Evolutionary conservation across 2,329 filamentous ascomycete genomes (phyloP), one percentile per base, ranked within the genome.

Genomic region (Neoscytalidium dimidiatum): DNA sequence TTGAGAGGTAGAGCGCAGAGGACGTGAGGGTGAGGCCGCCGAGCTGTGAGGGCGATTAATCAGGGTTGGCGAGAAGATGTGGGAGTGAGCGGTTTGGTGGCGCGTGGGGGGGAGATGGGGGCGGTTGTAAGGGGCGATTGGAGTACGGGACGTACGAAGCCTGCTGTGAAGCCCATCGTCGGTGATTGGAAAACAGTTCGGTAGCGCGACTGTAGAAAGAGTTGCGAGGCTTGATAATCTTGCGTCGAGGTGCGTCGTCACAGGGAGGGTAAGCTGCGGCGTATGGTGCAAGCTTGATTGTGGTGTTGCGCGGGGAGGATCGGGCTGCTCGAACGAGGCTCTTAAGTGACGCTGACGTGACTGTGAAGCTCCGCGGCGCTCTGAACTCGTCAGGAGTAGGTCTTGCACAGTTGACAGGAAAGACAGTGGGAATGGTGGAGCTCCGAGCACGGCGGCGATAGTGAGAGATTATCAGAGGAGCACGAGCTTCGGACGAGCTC

Each of bases 11-110:
- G 66, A 79, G 74, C 58, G 75, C 68, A 53, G 80, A 76, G 11
- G 81, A 78, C 58, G 82, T 84, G 63, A 84, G 78, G 66, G 82
- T 83, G 67, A 83, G 75, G 73, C 82, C 82, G 71, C 81, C 79
- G 66, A 84, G 76, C 82, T 84, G 68, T 21, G 19, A 9, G 21
- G 13, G 5, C 17, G 31, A 7, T 31, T 19, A 67, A 17, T 19
- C 13, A 21, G 21, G 11, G 66, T n/a, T 70, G 38, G 69, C 68
- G 17, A 49, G 46, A 51, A 21, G 31, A 38, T 9, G 33, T 41
- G 43, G 38, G 31, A 4, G 19, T n/a, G 31, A 1, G 19, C 8
- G 13, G 19, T 14, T 21, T 56, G 38, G 35, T 57, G 48, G 38
- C 21, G 26, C 7, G 53, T 38, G 48, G 43, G 2, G 19, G 28